A percentile compares a stretch with the other conserved stretches of the same genome.
These are phyloP conservation scores for Solanum ossicruentum DNA, from an alignment of 257 asterid species.

Conservation along the genomic window DNA sequence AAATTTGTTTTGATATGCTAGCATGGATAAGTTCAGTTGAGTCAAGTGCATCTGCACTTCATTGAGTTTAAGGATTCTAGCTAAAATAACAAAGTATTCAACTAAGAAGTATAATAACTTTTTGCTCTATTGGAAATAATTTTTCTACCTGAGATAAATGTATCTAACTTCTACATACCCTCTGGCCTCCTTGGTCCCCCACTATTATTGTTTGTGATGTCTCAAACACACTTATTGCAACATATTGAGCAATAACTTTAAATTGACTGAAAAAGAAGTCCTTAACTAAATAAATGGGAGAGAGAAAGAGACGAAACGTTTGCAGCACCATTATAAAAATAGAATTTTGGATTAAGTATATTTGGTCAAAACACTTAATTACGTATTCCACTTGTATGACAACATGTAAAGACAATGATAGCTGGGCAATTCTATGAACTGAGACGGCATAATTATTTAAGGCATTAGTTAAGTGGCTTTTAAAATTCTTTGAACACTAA, in stretches of 20 bases:
- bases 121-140: not conserved
- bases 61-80: not conserved
- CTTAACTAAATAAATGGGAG: not conserved
- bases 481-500: not conserved
- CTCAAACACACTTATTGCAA: not conserved
- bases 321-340: not conserved
- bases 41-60: not conserved
- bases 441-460: not conserved
- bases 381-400: not conserved
- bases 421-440: not conserved
- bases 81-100: not conserved
- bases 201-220: not conserved
- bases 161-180: not conserved
- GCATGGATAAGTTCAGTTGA: not conserved
- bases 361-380: not conserved
- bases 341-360: not conserved
- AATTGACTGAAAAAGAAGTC: not conserved
- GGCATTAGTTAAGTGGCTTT: not conserved
- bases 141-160: no score
- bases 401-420: not conserved
- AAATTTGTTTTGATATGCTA: not conserved
- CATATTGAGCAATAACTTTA: not conserved
- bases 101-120: not conserved
- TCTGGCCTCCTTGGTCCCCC: not conserved
- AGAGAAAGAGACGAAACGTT: not conserved